Conservation (phyloP, 78 protist genomes). For the Pigoraptor vietnamica region DNA sequence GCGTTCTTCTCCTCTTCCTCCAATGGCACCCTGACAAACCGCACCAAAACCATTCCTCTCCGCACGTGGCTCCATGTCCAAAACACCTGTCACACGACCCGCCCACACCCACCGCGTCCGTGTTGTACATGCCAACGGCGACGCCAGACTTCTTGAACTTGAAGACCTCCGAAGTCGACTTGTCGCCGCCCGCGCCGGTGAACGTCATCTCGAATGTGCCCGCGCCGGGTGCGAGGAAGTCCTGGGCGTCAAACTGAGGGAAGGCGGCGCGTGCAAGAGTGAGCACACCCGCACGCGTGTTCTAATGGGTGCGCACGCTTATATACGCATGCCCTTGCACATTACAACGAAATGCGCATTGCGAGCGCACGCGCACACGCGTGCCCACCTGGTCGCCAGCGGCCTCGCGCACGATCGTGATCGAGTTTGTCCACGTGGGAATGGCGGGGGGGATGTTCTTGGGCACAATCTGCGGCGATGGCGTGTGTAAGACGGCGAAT, state of each 20-base stretch:
- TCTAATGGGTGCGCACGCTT: too few species aligned
- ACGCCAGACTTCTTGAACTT: constrained; percentile 57
- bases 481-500: too few species aligned
- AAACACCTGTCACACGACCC: too few species aligned
- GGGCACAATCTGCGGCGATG: constrained; percentile 60
- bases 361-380: too few species aligned
- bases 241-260: constrained; percentile 81
- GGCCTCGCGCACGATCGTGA: constrained; percentile 87
- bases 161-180: constrained; percentile 35
- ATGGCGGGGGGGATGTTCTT: constrained; percentile 82
- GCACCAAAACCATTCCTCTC: too few species aligned
- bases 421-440: constrained; percentile 76
- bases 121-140: constrained; percentile 90
- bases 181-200: constrained; percentile 61
- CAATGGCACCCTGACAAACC: too few species aligned
- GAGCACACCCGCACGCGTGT: too few species aligned
- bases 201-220: constrained; percentile 57
- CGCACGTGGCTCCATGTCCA: too few species aligned
- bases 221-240: constrained; percentile 48
- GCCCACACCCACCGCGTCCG: constrained; percentile 39
- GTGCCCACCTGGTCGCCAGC: constrained; percentile 52
- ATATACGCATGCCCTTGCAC: too few species aligned
- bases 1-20: too few species aligned
- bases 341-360: too few species aligned
- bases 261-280: too few species aligned